These are phyloP conservation scores for Exophiala sp. DNA, from an alignment of 2,329 filamentous ascomycete genomes.

Conservation along the genomic window DNA sequence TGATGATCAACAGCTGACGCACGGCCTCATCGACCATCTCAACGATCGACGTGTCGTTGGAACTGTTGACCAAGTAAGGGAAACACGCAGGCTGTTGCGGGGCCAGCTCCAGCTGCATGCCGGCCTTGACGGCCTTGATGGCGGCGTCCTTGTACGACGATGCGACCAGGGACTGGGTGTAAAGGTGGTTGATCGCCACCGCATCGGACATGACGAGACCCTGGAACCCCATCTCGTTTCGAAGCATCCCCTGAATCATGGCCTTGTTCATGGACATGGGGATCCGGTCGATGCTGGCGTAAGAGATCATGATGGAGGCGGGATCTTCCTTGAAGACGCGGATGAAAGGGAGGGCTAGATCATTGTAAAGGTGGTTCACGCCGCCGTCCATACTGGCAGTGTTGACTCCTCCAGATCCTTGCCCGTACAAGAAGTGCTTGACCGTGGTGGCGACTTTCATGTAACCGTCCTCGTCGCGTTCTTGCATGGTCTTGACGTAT, in stretches of 20 bases:
- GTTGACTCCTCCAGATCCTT: not conserved
- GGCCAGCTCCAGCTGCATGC: constrained; percentile 1
- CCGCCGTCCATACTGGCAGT: constrained; percentile 5
- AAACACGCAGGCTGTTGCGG: constrained; percentile 1
- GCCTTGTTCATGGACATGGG: too few relatives aligned
- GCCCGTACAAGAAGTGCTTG: constrained; percentile 4
- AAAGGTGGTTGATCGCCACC: not conserved
- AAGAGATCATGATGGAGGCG: not conserved
- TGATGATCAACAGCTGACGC: constrained; percentile 4
- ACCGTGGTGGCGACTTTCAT: constrained; percentile 1
- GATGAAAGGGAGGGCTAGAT: constrained; percentile 1
- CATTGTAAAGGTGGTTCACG: constrained; percentile 4
- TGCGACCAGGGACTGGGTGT: constrained; percentile 2
- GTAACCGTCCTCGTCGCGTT: not conserved
- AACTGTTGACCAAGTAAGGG: constrained; percentile 3
- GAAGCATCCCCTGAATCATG: not conserved
- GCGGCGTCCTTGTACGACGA: constrained; percentile 1
- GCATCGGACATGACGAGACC: constrained; percentile 2
- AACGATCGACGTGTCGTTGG: constrained; percentile 1
- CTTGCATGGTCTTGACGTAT: constrained; percentile 1
- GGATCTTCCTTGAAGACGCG: constrained; percentile 2
- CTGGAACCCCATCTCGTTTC: constrained; percentile 4
- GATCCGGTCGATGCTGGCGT: too few relatives aligned
- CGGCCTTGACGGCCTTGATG: not conserved
- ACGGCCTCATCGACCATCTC: not conserved